Conservation (phyloP, 176 grass and related monocot species). For the Triticum turgidum region DNA sequence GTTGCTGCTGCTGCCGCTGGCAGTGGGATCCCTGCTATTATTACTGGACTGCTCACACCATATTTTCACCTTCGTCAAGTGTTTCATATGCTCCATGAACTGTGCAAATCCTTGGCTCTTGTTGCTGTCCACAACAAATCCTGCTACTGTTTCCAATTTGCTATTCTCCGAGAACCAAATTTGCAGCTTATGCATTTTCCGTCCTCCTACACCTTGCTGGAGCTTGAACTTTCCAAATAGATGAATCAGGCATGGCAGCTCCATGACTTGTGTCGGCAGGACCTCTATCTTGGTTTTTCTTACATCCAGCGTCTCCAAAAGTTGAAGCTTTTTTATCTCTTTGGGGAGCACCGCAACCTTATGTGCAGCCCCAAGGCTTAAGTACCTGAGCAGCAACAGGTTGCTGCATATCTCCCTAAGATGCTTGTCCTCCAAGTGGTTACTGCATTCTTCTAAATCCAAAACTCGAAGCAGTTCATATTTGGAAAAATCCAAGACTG, state of each 20-base stretch:
- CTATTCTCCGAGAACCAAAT: neutral
- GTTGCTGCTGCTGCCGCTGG: neutral
- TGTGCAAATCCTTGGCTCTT: neutral
- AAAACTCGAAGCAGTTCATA: neutral
- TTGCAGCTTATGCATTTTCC: neutral
- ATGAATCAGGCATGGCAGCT: neutral
- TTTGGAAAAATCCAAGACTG: neutral
- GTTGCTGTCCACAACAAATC: neutral
- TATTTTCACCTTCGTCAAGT: conserved; percentile 18
- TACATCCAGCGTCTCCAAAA: neutral
- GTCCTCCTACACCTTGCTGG: neutral
- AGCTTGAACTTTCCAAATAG: neutral
- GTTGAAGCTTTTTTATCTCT: neutral
- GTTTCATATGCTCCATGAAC: conserved; percentile 6
- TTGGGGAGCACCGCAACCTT: neutral
- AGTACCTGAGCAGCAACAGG: neutral
- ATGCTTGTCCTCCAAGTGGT: neutral
- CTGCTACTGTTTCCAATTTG: neutral
- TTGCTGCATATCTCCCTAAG: neutral
- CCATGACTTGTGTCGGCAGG: neutral
- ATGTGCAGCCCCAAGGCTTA: neutral
- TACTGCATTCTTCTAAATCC: neutral
- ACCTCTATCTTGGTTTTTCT: neutral
- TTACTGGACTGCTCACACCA: neutral
- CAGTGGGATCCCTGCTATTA: neutral